Evolutionary conservation across 805 yeast species (phyloP).

Genomic region (Kockiozyma suomiensis): DNA sequence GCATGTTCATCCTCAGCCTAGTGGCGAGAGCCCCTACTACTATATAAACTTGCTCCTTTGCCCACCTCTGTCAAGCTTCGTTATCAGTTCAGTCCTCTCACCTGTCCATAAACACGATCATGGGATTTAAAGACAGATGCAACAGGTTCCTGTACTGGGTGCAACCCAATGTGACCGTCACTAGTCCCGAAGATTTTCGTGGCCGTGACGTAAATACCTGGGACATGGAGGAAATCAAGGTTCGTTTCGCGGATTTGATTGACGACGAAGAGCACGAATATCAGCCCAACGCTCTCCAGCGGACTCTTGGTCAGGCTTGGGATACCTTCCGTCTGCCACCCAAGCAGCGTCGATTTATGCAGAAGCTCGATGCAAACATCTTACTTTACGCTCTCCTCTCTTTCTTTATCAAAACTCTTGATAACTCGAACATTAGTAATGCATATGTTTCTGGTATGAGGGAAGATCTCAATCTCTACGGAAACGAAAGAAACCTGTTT

Average conservation of each 20-base stretch:
- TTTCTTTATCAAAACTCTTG: conserved; percentile 57
- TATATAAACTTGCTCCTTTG: background rate
- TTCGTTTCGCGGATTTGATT: conserved; percentile 14
- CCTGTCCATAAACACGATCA: background rate
- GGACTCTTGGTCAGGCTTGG: conserved; percentile 29
- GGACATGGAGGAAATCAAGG: conserved; percentile 18
- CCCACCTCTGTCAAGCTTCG: background rate
- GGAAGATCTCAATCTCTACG: conserved; percentile 57
- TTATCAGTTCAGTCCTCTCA: background rate
- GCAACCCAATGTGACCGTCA: conserved; percentile 11
- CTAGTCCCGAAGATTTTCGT: conserved; percentile 24
- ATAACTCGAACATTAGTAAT: conserved; percentile 59
- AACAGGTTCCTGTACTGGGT: conserved; percentile 1
- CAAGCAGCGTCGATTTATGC: conserved; percentile 41
- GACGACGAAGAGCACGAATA: conserved; percentile 19
- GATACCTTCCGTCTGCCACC: conserved; percentile 35
- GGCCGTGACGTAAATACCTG: conserved; percentile 6
- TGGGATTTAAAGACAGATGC: conserved; percentile 7
- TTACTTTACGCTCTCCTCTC: conserved; percentile 44
- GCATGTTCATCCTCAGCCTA: background rate
- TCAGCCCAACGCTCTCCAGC: conserved; percentile 10
- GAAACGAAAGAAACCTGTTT: conserved; percentile 59
- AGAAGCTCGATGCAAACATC: conserved; percentile 44
- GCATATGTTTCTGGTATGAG: conserved; percentile 70
- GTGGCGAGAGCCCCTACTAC: background rate